Evolutionary conservation across 805 yeast species (phyloP), one percentile per base, ranked within the genome.

Genomic region (Starmera amethionina): DNA sequence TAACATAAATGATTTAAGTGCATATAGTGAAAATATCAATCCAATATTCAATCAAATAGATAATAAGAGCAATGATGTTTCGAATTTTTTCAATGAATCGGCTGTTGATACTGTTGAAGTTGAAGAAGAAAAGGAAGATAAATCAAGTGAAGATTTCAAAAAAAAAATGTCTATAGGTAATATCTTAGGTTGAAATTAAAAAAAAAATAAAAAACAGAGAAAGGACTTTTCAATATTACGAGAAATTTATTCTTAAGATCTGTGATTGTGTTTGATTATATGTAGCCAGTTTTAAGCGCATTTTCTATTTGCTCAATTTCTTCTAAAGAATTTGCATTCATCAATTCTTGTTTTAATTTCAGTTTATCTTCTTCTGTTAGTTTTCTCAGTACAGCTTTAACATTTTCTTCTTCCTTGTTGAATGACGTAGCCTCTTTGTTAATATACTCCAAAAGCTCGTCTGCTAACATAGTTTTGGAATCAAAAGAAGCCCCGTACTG

Each of bases 281-380:
- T 28, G 40, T 60, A 59, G 4, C 68, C 77, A 30, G 55, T 61
- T 41, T 60, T 59, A 35, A 82, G 60, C 16, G 74, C 65, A 25
- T 60, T 63, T 55, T 86, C 94, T 19, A 88, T 72, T 38, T 75
- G 63, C 42, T 79, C 83, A 7, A 88, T 83, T 46, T 89, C 96
- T 6, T 73, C 83, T 42, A 89, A 55, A 39, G 79, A 76, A 4
- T 77, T 69, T 1, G 96, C 95, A 29, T 61, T 64, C 39, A 69
- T 67, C 41, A 89, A 63, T 46, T 75, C 70, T 34, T 64, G 54
- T 45, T 78, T 67, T 37, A 89, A 59, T 36, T 62, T 59, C 12
- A 59, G 57, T 42, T 67, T 71, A 32, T 80, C 87, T 30, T 70
- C 75, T 0, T 66, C 72, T 2, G 79, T 65, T 49, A 85, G 64